A percentile compares a stretch with the other conserved stretches of the same genome.
Evolutionary conservation across 1,284 basidiomycete genomes (phyloP).

Genomic region (Cryptococcus maquisensis): DNA sequence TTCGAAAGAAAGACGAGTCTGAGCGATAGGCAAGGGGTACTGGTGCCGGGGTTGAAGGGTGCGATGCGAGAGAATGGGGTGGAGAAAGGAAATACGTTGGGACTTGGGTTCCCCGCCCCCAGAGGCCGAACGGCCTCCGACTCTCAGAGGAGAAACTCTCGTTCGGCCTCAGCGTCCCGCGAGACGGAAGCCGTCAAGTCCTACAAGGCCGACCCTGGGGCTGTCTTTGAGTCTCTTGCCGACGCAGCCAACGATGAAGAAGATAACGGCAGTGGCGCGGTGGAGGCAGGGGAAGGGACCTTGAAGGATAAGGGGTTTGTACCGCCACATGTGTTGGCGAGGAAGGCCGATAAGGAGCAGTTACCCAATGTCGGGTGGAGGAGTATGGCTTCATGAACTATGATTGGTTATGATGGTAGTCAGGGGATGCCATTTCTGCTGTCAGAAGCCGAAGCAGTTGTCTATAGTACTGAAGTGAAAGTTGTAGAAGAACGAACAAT

Average conservation of each 20-base stretch:
- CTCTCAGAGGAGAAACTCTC: neutral
- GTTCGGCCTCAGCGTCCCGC: conserved; percentile 28
- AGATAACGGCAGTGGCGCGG: conserved; percentile 22
- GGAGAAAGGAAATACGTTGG: conserved; percentile 10
- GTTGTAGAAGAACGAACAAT: too few species aligned
- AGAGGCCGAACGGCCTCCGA: conserved; percentile 5
- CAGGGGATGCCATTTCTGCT: neutral
- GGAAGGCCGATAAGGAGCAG: conserved; percentile 20
- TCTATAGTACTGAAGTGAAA: neutral
- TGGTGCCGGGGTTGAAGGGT: conserved; percentile 40
- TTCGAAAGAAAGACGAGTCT: conserved; percentile 44
- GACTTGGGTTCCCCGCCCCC: conserved; percentile 5
- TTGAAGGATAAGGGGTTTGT: conserved; percentile 31
- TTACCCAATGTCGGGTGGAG: conserved; percentile 35
- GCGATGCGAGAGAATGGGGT: conserved; percentile 38
- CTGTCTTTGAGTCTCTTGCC: conserved; percentile 36
- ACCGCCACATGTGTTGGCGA: conserved; percentile 40
- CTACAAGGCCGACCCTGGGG: conserved; percentile 38
- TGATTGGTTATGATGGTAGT: too few species aligned
- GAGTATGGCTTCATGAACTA: conserved; percentile 17
- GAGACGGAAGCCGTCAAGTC: conserved; percentile 30
- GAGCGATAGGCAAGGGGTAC: conserved; percentile 34
- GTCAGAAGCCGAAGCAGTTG: neutral
- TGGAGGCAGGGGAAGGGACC: conserved; percentile 23
- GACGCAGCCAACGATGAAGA: conserved; percentile 24